Percentiles rank a stretch among this genome's conserved stretches.
These are phyloP conservation scores for Hyphopichia homilentoma DNA, from an alignment of 805 yeast genomes.

Conservation along the genomic window DNA sequence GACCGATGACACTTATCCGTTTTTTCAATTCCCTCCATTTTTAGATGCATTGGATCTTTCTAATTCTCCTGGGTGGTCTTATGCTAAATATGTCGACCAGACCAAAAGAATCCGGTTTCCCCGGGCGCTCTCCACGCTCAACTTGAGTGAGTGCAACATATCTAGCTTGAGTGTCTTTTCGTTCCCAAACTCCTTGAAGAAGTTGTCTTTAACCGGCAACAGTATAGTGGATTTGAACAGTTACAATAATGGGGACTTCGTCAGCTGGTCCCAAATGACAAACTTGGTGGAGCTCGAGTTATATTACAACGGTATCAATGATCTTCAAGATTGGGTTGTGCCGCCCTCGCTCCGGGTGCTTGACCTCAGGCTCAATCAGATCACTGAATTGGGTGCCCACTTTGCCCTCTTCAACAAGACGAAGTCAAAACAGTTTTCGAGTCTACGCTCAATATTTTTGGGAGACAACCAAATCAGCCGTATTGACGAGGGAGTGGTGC, in stretches of 20 bases:
- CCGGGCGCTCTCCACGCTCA: slow-evolving; percentile 13
- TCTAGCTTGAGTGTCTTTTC: slow-evolving; percentile 14
- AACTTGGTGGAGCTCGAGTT: slow-evolving; percentile 20
- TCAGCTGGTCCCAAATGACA: slow-evolving; percentile 21
- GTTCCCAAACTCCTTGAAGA: slow-evolving; percentile 19
- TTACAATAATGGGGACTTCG: slow-evolving; percentile 12
- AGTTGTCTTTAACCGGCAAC: slow-evolving; percentile 23
- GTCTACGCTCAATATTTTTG: too few species aligned
- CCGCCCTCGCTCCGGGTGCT: slow-evolving; percentile 11
- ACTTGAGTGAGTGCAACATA: slow-evolving; percentile 22
- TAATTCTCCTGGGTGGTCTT: slow-evolving; percentile 9
- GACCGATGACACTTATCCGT: slow-evolving; percentile 9
- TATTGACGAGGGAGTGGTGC: slow-evolving; percentile 2
- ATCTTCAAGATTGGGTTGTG: slow-evolving; percentile 15
- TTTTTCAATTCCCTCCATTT: slow-evolving; percentile 25
- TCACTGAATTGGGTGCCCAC: not conserved
- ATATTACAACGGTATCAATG: slow-evolving; percentile 15
- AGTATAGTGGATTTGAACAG: slow-evolving; percentile 15
- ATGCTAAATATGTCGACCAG: slow-evolving; percentile 1
- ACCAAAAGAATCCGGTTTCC: slow-evolving; percentile 20
- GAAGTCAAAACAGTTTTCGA: too few species aligned
- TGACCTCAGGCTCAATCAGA: slow-evolving; percentile 8
- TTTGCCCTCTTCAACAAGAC: not conserved
- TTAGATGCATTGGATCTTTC: slow-evolving; percentile 18
- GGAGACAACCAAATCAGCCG: slow-evolving; percentile 3